Percentiles rank a stretch among this genome's conserved stretches.
These are phyloP conservation scores for Silene vulgaris DNA, from an alignment of 179 eudicot species.

Conservation along the genomic window DNA sequence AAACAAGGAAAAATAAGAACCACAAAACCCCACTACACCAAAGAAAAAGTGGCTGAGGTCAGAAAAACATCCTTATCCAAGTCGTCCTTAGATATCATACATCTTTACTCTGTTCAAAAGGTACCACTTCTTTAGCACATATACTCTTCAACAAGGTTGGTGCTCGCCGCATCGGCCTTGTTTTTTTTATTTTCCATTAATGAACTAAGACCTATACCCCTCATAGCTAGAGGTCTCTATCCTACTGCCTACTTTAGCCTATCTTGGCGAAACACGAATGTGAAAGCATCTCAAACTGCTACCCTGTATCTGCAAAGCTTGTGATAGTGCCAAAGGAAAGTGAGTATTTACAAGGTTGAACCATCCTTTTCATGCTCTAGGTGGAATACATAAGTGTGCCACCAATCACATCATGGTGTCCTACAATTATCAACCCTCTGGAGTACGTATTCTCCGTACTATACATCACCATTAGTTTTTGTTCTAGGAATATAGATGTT, in stretches of 20 bases:
- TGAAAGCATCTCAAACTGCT: slow-evolving; percentile 28
- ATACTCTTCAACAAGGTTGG: slow-evolving; percentile 32
- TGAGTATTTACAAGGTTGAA: slow-evolving; percentile 9
- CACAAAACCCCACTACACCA: slow-evolving; percentile 5
- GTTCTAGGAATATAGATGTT: not conserved
- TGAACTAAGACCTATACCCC: slow-evolving; percentile 17
- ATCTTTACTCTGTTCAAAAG: slow-evolving; percentile 11
- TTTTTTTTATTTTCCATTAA: slow-evolving; percentile 5
- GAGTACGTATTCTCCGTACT: slow-evolving; percentile 17
- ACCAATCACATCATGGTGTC: slow-evolving; percentile 26
- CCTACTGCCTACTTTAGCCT: slow-evolving; percentile 23
- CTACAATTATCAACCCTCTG: slow-evolving; percentile 12
- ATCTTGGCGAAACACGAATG: slow-evolving; percentile 24
- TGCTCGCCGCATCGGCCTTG: slow-evolving; percentile 35
- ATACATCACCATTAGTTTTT: slow-evolving; percentile 12
- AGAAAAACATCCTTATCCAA: slow-evolving; percentile 31
- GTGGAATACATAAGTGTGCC: slow-evolving; percentile 29
- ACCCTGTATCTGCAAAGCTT: slow-evolving; percentile 22
- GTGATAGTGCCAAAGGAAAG: slow-evolving; percentile 26
- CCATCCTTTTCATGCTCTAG: slow-evolving; percentile 15
- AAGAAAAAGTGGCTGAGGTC: not conserved
- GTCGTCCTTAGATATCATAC: slow-evolving; percentile 6
- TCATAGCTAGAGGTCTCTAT: slow-evolving; percentile 14
- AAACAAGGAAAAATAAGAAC: not conserved
- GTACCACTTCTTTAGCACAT: slow-evolving; percentile 23